Conservation (phyloP, 1,284 basidiomycete species). For the Wallemia mellicola region DNA sequence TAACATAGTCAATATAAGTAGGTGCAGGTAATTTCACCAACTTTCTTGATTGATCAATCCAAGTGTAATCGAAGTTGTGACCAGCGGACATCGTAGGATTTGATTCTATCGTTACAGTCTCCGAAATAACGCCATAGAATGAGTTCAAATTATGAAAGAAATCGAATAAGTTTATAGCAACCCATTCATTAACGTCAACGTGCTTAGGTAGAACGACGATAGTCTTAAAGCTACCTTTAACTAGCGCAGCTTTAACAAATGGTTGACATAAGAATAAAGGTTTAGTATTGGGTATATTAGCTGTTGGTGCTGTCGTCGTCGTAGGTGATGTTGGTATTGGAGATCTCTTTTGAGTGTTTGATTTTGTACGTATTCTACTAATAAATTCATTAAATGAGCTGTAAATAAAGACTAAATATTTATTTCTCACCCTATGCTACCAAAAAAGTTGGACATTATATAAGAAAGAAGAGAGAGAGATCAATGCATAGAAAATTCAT, state of each 20-base stretch:
- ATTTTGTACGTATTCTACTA: background rate
- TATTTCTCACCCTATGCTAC: background rate
- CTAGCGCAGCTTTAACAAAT: conserved; percentile 83
- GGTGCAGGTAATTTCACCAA: conserved; percentile 77
- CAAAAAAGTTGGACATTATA: background rate
- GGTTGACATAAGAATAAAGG: conserved; percentile 76
- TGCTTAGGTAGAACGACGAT: conserved; percentile 94
- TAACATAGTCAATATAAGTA: conserved; percentile 94
- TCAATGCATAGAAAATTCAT: too few species aligned
- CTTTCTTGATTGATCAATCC: conserved; percentile 86
- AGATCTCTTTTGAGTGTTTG: background rate
- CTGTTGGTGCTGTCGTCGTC: too few species aligned
- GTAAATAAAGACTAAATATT: too few species aligned
- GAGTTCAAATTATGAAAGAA: conserved; percentile 91
- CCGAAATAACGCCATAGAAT: conserved; percentile 83
- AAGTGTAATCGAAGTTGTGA: conserved; percentile 70
- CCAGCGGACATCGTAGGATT: conserved; percentile 90
- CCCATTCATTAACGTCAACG: conserved; percentile 94
- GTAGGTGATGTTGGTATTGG: background rate
- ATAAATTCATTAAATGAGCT: background rate
- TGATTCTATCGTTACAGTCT: conserved; percentile 66
- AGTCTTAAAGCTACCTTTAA: conserved; percentile 96
- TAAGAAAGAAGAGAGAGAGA: background rate
- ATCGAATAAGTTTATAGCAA: conserved; percentile 85
- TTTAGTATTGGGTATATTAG: conserved; percentile 11